Evolutionary conservation across 2,329 filamentous ascomycete species (phyloP).

Genomic region (Claviceps capensis): DNA sequence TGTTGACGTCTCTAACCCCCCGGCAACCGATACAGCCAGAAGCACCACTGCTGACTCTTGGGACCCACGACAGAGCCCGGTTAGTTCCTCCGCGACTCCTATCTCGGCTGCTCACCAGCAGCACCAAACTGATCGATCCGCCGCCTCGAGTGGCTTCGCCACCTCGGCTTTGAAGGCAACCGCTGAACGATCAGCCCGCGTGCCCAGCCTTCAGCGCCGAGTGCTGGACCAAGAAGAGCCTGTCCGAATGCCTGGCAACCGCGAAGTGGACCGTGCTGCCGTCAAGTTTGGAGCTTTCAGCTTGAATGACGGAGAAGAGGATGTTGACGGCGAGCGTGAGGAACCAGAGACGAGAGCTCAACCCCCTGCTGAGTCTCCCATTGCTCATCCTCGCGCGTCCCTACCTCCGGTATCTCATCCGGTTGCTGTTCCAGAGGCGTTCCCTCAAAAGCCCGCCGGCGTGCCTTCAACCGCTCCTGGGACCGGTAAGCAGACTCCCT

Average conservation of each 20-base stretch:
- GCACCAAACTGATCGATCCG: conserved; percentile 38
- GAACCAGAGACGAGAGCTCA: conserved; percentile 90
- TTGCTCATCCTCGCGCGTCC: conserved; percentile 71
- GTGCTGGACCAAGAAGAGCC: conserved; percentile 92
- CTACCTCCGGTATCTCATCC: conserved; percentile 59
- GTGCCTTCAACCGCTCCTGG: conserved; percentile 17
- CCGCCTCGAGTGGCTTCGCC: conserved; percentile 52
- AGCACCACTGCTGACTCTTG: conserved; percentile 82
- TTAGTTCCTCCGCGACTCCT: conserved; percentile 51
- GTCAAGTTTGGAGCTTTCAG: conserved; percentile 96
- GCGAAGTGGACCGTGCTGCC: conserved; percentile 80
- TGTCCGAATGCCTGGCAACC: conserved; percentile 95
- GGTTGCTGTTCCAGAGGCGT: conserved; percentile 39
- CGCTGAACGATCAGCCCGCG: conserved; percentile 46
- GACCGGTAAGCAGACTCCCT: conserved; percentile 15
- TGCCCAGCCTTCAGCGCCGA: conserved; percentile 70
- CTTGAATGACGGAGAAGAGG: conserved; percentile 68
- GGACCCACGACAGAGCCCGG: conserved; percentile 50
- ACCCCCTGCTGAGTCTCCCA: conserved; percentile 83
- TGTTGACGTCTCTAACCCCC: conserved; percentile 64
- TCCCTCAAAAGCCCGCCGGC: conserved; percentile 41
- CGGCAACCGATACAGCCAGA: conserved; percentile 67
- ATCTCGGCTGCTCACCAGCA: conserved; percentile 50
- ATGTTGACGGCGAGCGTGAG: conserved; percentile 89
- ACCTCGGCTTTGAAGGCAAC: conserved; percentile 74